A percentile compares a stretch with the other conserved stretches of the same genome.
Conservation (phyloP, 2,329 filamentous ascomycete species). For the Ascochyta fabae region DNA sequence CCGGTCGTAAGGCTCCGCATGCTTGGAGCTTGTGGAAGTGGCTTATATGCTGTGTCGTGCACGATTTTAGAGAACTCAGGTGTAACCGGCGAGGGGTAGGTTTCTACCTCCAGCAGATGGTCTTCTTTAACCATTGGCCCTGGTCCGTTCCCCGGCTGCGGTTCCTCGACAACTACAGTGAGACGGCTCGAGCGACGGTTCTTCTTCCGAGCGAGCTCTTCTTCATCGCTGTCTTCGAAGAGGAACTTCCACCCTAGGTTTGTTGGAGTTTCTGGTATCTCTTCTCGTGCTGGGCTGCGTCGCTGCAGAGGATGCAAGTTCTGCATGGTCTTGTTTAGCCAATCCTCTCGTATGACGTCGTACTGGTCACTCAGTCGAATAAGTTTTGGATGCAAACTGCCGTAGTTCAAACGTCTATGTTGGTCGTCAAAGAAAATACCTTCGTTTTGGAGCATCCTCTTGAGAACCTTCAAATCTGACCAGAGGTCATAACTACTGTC, state of each 20-base stretch:
- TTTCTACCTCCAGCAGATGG: neutral
- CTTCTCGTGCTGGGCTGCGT: neutral
- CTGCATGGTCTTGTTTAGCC: neutral
- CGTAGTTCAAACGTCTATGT: slow-evolving; percentile 8
- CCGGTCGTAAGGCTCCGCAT: too few relatives aligned
- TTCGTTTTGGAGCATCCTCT: slow-evolving; percentile 16
- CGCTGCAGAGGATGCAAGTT: neutral
- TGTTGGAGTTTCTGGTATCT: neutral
- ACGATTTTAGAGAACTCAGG: neutral
- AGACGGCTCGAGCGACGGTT: neutral
- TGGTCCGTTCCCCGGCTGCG: neutral
- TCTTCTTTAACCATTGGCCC: neutral
- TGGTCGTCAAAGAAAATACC: slow-evolving; percentile 9
- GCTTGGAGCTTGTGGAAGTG: too few relatives aligned
- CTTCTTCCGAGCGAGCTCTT: neutral
- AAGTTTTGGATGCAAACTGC: slow-evolving; percentile 1
- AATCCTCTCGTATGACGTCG: neutral
- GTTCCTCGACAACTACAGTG: neutral
- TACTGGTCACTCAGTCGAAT: neutral
- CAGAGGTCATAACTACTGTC: neutral
- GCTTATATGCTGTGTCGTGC: too few relatives aligned
- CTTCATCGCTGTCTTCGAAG: neutral
- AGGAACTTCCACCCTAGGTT: neutral
- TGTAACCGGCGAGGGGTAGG: neutral
- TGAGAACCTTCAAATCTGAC: slow-evolving; percentile 6